Percentiles rank a stretch among this genome's conserved stretches.
Evolutionary conservation across 306 rosid species (phyloP).

Genomic region (Cucurbita ficifolia): DNA sequence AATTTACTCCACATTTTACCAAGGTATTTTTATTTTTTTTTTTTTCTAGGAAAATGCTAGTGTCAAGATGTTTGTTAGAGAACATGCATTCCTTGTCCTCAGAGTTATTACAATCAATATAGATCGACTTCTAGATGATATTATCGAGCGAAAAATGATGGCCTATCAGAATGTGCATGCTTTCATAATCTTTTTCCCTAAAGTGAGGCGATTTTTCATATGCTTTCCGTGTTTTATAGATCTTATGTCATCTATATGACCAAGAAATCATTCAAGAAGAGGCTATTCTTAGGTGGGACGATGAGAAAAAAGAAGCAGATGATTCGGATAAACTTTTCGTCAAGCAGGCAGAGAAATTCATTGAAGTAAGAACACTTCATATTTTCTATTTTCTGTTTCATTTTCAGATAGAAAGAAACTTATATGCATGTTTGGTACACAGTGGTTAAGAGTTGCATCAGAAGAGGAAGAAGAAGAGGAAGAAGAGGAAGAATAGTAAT

Average conservation of each 20-base stretch:
- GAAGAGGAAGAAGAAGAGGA: constrained; percentile 76
- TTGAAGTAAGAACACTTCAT: constrained; percentile 35
- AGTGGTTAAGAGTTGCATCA: constrained; percentile 80
- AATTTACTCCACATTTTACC: constrained; percentile 52
- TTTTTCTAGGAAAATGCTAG: background rate
- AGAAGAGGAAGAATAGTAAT: constrained; percentile 21
- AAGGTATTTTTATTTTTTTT: constrained; percentile 25
- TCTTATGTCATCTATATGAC: constrained; percentile 46
- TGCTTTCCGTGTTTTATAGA: constrained; percentile 24
- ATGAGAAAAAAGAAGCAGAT: constrained; percentile 70
- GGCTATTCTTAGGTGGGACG: constrained; percentile 84
- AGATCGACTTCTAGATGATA: background rate
- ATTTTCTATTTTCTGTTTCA: background rate
- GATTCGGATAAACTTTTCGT: constrained; percentile 69
- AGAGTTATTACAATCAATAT: no score
- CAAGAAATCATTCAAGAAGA: constrained; percentile 71
- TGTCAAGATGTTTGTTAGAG: background rate
- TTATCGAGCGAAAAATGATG: background rate
- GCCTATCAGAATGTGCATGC: background rate
- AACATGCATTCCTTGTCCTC: background rate
- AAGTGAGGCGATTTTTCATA: background rate
- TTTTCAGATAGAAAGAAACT: background rate
- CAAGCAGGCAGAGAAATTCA: constrained; percentile 51
- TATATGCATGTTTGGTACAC: constrained; percentile 14
- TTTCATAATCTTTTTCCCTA: background rate